Evolutionary conservation across 768 basidiomycete species (phyloP).

Genomic region (Tylopilus plumbeoviolaceoides): DNA sequence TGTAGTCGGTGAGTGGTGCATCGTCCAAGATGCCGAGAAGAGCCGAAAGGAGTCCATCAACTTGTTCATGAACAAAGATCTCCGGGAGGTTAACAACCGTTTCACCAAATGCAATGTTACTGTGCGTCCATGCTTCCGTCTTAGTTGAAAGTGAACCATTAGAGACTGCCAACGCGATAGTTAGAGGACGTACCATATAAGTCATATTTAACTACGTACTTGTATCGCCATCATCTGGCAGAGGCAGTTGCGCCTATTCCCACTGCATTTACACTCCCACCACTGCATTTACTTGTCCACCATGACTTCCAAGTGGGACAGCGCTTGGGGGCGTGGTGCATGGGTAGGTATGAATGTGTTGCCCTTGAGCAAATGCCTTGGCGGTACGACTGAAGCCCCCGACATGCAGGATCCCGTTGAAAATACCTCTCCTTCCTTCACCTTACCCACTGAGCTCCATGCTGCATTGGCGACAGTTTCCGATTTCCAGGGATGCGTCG

Average conservation of each 20-base stretch:
- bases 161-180: neutral
- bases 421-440: too few relatives aligned
- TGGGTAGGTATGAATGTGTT: too few relatives aligned
- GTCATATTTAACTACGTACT: slow-evolving; percentile 26
- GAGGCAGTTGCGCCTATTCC: slow-evolving; percentile 51
- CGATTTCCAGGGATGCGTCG: too few relatives aligned
- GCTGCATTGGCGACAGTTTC: too few relatives aligned
- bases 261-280: too few relatives aligned
- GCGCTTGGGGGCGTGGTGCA: too few relatives aligned
- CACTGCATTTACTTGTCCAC: too few relatives aligned
- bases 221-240: slow-evolving; percentile 6
- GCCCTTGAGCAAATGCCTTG: neutral
- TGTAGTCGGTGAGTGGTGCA: slow-evolving; percentile 76
- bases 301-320: too few relatives aligned
- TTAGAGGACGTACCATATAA: slow-evolving; percentile 52
- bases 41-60: slow-evolving; percentile 51
- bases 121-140: slow-evolving; percentile 70
- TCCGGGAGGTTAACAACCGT: slow-evolving; percentile 63
- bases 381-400: neutral
- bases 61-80: slow-evolving; percentile 45
- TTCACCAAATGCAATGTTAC: slow-evolving; percentile 81
- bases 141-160: slow-evolving; percentile 29
- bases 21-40: slow-evolving; percentile 68
- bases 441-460: too few relatives aligned
- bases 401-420: neutral